Evolutionary conservation across 1,284 basidiomycete species (phyloP), one percentile per base, ranked within the genome.

Genomic region (Boletellus deceptivus): DNA sequence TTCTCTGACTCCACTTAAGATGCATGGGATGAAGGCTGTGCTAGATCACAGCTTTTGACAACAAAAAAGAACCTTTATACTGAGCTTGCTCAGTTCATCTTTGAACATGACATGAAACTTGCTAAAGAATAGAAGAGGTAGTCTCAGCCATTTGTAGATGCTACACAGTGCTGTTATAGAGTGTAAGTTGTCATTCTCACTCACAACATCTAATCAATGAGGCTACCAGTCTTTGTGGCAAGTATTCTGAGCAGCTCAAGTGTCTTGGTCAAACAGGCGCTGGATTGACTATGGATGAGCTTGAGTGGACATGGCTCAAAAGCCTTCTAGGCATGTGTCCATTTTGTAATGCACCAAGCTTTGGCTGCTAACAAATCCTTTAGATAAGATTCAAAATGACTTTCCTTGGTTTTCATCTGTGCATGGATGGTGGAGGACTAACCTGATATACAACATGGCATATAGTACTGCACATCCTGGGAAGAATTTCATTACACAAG

Each of bases 401-500:
- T 56, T 56, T 22, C 49, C 49, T 1, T 56, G 55, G 50, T 56
- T 48, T 25, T 3, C 22, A 16, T 38, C 34, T 10, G 25, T 57
- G 6, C 54, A 57, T 39, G 40, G 50, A 3, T 57, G 48, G 41
- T 57, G 54, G 54, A 40, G 34, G 31, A 31, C 43, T 1, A 57
- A 55, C 5, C 54, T 40, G 1, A 13, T 22, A 0, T 52, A 33
- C 25, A 57, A 55, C 16, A 7, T 17, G 1, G 9, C n/a, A 0
- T 47, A 33, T 22, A 33, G 18, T 3, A 54, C 38, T 1, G 40
- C 35, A 0, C 34, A 50, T n/a, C 40, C 40, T 3, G 38, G 8
- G 2, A 13, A 24, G 20, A 20, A 40, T 8, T 24, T 24, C 25
- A 24, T 6, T 1, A 24, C 7, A 8, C 24, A 24, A 8, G 24